These are phyloP conservation scores for Brasilioporus rufonigricans DNA, from an alignment of 768 basidiomycete genomes.

Conservation along the genomic window DNA sequence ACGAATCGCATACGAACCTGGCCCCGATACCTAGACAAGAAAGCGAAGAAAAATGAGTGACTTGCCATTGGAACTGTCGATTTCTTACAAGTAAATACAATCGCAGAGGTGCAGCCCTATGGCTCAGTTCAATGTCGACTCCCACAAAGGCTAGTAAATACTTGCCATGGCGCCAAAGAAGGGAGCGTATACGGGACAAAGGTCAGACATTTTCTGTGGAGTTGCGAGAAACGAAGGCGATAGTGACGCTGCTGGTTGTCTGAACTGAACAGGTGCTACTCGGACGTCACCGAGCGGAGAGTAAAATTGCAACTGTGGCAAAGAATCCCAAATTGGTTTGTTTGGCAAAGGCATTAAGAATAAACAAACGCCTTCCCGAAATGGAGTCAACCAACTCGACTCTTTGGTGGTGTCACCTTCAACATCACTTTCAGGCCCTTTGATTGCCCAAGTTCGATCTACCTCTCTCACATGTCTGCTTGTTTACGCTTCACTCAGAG, in stretches of 20 bases:
- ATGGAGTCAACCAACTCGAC: neutral
- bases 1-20: conserved; percentile 47
- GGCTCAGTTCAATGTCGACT: conserved; percentile 8
- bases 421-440: neutral
- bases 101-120: conserved; percentile 94
- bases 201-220: conserved; percentile 57
- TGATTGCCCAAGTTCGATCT: neutral
- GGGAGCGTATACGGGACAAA: conserved; percentile 93
- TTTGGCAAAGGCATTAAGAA: conserved; percentile 31
- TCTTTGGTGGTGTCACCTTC: neutral
- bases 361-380: conserved; percentile 27
- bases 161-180: conserved; percentile 97
- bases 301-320: conserved; percentile 14
- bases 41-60: neutral
- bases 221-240: neutral
- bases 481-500: conserved; percentile 69
- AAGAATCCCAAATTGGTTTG: conserved; percentile 7
- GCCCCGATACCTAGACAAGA: conserved; percentile 71
- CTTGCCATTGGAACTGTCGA: neutral
- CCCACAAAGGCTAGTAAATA: neutral
- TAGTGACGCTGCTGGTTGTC: neutral
- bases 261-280: conserved; percentile 1
- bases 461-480: conserved; percentile 47
- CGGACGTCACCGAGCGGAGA: conserved; percentile 27
- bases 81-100: conserved; percentile 72